Base-by-base conservation (phyloP, 495 filamentous ascomycete species). In the Penicillium steckii region DNA sequence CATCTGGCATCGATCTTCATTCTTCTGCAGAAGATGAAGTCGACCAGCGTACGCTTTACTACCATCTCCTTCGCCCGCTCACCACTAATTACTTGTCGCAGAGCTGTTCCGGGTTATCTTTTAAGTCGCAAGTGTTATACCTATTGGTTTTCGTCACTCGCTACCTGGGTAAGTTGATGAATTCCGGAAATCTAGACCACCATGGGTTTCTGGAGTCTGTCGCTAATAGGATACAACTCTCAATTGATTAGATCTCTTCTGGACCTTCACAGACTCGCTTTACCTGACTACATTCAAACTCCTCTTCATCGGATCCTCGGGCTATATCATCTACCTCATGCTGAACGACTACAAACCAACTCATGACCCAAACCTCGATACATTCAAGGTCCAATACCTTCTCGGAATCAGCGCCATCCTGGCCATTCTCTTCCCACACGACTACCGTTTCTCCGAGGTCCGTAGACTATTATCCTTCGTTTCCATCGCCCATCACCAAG, bases 231-330 rank as follows among this genome's bases (percentile, higher is more conserved):
- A 17, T 27, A 13, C 18, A 17, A 44, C 40, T 44, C 35, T 23
- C 18, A 19, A 24, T 19, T 15, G 29, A 19, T 52, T 50, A 92
- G 90, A 98, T 68, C 80, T 98, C 43, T 91, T 96, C 67, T 91
- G 84, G 83, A 95, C 91, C 48, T 85, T 87, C 61, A 82, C 82
- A 53, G 72, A 82, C 48, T 91, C 86, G 63, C 65, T 85, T 55
- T 98, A 95, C 79, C 96, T 96, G 75, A 85, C 91, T 45, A 78
- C 88, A 58, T 96, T 97, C 80, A 98, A 98, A 74, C 82, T 98
- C 62, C 81, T 96, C 65, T 98, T 97, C 80, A 88, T 98, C 68
- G 75, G 68, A 55, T 84, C 89, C n/a, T 89, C 91, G 44, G 81
- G 84, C 37, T 98, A 97, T 79, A 94, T 88, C 59, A 83, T 98